Evolutionary conservation across 495 filamentous ascomycete species (phyloP), one percentile per base, ranked within the genome.

Genomic region (Darksidea phi): DNA sequence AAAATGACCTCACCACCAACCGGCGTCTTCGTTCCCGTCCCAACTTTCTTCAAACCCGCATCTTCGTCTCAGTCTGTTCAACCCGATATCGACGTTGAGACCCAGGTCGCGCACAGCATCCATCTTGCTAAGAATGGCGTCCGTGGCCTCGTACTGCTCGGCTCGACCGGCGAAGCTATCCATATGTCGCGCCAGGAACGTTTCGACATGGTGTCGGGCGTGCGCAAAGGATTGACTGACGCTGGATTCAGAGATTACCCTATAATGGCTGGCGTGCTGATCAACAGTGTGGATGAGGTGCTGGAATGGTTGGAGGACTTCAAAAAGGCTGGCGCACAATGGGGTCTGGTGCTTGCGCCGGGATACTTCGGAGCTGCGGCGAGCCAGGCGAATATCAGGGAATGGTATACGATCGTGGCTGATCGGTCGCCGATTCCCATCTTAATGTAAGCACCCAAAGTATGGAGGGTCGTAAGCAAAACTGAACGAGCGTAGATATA

Each of bases 91-190:
- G 86, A 88, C 69, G 64, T 84, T 45, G 67, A 75, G 13, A 74
- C 83, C 0, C 86, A 88, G 67, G 68, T 77, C 34, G 67, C 69
- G 10, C 85, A 88, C 77, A 79, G 78, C 52, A 52, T 88, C 5
- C 83, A 84, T 70, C 84, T 90, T 43, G 86, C 86, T 11, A 69
- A 72, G 15, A 72, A 76, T 11, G 86, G 86, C 38, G 82, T 88
- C 71, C 77, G 72, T 17, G 86, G 86, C 11, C 75, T 89, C 17
- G 84, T 88, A 1, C 74, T 89, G 8, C 78, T 90, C 17, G 87
- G 87, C 7, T 82, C 77, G 37, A 89, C 84, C 0, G 87, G 87
- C 54, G 87, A 90, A 68, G 86, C 86, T 0, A 77, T 88, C 6
- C 85, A 88, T 69, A 73, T 89, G 6, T 77, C 83, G 0, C 76